Conservation (phyloP, 1,139 yeast species). For the Entelexis sorbosivorans region DNA sequence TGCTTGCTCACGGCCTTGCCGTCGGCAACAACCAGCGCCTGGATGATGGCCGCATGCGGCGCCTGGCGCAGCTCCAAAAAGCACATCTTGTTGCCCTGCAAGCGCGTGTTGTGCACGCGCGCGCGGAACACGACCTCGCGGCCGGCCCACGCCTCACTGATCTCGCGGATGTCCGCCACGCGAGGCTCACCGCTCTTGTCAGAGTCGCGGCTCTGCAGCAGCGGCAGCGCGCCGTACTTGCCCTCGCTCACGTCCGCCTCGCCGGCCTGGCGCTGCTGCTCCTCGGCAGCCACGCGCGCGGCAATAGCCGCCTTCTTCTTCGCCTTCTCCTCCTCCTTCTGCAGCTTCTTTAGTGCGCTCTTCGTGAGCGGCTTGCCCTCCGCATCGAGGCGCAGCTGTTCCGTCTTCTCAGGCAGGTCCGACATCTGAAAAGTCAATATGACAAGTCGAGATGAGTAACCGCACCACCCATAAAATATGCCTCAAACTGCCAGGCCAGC, state of each 20-base stretch:
- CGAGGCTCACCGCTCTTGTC: slow-evolving; percentile 52
- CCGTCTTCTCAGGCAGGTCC: slow-evolving; percentile 19
- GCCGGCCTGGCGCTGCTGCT: slow-evolving; percentile 69
- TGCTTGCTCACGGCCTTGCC: slow-evolving; percentile 69
- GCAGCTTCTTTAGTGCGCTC: slow-evolving; percentile 88
- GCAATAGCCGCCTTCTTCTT: slow-evolving; percentile 89
- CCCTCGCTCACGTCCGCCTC: slow-evolving; percentile 79
- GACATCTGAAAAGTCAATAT: slow-evolving; percentile 11
- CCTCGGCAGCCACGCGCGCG: slow-evolving; percentile 74
- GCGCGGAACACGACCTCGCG: slow-evolving; percentile 79
- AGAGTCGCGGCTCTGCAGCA: slow-evolving; percentile 56
- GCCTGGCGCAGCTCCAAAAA: slow-evolving; percentile 80
- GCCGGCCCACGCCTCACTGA: slow-evolving; percentile 57
- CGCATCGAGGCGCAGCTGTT: slow-evolving; percentile 28
- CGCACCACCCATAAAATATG: not conserved
- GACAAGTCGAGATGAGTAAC: slow-evolving; percentile 1
- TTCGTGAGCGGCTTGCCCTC: slow-evolving; percentile 94
- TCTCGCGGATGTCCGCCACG: slow-evolving; percentile 40
- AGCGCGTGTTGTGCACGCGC: slow-evolving; percentile 83
- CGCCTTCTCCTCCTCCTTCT: slow-evolving; percentile 87
- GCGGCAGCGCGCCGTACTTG: slow-evolving; percentile 80
- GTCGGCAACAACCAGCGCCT: slow-evolving; percentile 66
- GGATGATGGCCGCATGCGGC: slow-evolving; percentile 58
- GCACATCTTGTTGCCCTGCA: slow-evolving; percentile 91
- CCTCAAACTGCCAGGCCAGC: no score